Base-by-base conservation (phyloP, 1,284 basidiomycete species). In the Stygiomarasmius scandens region DNA sequence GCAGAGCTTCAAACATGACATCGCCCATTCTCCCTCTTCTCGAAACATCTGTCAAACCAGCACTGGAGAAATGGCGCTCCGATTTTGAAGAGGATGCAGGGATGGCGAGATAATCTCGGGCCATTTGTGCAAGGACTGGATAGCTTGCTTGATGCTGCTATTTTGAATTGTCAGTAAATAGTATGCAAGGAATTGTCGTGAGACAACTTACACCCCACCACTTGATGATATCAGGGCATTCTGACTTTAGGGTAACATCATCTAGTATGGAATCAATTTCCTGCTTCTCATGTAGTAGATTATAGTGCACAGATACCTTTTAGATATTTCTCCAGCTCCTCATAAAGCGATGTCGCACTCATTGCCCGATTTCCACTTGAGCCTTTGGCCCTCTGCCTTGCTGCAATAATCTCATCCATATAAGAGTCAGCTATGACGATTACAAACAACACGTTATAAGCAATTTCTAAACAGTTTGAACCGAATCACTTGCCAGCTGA, bases 71-170 rank as follows among this genome's bases (percentile, higher is more conserved):
- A 11, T 56, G 49, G 0, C 64, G 58, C 48, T 68, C 66, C 11
- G 58, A 63, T 1, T 66, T 52, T 10, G 61, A 59, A 11, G 62
- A 59, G 14, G 67, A 67, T 12, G 56, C 67, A 27, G 64, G 66
- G 20, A 68, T 66, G 10, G 67, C 60, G 8, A 68, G 55, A 46
- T 67, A 69, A 45, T 69, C 67, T n/a, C 64, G 52, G 3, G 67
- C 66, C 25, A 69, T 65, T 10, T 52, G 47, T n/a, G 62, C 36
- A 10, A 67, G 57, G 22, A 60, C 61, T 0, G 61, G 64, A 44
- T 63, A 63, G 1, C 55, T 12, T 4, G 32, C 16, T 24, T 29
- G 27, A 22, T 56, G 29, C 41, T 12, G 23, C 61, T 58, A 29
- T 38, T 27, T 53, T 45, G 19, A 32, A 43, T 52, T 12, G 32